Evolutionary conservation across 345 rosid species (phyloP).

Genomic region (Hypericum perforatum): DNA sequence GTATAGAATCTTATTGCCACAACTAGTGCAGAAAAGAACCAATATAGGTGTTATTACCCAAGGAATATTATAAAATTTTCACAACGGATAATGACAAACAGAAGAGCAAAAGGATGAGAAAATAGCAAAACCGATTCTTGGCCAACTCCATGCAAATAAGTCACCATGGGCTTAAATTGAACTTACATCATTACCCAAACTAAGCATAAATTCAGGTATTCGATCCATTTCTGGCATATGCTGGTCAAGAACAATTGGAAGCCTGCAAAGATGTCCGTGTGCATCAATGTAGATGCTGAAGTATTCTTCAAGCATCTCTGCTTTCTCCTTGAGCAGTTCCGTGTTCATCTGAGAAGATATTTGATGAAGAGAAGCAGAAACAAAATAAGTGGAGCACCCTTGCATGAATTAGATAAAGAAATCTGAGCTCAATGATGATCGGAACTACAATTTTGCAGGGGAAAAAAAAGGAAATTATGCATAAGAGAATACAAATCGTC

Average conservation of each 20-base stretch:
- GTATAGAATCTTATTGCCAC: too few species aligned
- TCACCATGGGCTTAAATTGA: not conserved
- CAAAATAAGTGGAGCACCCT: not conserved
- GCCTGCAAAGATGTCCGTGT: constrained; percentile 62
- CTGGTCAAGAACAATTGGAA: constrained; percentile 92
- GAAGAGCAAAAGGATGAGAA: too few species aligned
- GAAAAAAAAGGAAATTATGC: too few species aligned
- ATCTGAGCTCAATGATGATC: too few species aligned
- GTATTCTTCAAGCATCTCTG: constrained; percentile 79
- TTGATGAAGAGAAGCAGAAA: constrained; percentile 2
- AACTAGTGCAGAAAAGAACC: too few species aligned
- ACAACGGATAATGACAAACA: too few species aligned
- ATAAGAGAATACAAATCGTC: too few species aligned
- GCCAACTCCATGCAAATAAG: too few species aligned
- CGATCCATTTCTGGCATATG: constrained; percentile 93
- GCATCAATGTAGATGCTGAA: constrained; percentile 59
- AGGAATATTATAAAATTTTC: too few species aligned
- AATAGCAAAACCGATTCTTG: too few species aligned
- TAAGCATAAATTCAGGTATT: constrained; percentile 78
- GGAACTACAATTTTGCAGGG: too few species aligned
- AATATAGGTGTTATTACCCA: too few species aligned
- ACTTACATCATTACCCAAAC: constrained; percentile 95
- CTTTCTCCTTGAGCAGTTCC: constrained; percentile 63
- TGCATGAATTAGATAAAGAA: not conserved
- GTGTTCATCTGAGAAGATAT: constrained; percentile 57